These are phyloP conservation scores for Clavariopsis aquatica DNA, from an alignment of 495 filamentous ascomycete genomes.

Conservation along the genomic window DNA sequence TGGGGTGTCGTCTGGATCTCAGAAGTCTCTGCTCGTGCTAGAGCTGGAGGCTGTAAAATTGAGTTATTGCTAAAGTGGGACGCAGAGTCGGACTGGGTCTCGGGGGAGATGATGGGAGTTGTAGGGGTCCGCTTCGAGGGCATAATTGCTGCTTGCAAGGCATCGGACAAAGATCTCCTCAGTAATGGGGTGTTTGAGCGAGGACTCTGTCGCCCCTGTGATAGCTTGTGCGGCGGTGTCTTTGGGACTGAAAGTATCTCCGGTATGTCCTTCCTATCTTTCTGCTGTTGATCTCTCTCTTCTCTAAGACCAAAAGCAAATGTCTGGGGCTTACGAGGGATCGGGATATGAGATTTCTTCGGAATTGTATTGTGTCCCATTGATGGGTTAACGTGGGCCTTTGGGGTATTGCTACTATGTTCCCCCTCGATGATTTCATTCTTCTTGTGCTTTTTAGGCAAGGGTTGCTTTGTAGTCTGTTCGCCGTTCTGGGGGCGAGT, in stretches of 20 bases:
- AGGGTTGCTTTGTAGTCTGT: background rate
- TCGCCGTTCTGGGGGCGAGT: background rate
- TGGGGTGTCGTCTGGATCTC: background rate
- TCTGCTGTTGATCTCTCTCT: background rate
- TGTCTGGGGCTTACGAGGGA: background rate
- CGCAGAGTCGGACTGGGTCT: too few species aligned
- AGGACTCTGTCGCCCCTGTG: background rate
- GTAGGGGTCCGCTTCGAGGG: background rate
- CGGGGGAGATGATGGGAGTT: too few species aligned
- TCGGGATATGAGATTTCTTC: background rate
- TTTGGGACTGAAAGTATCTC: slow-evolving; percentile 6
- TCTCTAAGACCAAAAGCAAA: background rate
- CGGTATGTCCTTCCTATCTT: background rate
- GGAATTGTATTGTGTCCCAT: background rate
- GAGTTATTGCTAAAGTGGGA: background rate
- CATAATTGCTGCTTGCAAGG: background rate
- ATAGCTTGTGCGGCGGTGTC: background rate
- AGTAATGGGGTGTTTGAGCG: background rate
- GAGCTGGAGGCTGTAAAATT: background rate
- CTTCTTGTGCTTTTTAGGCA: slow-evolving; percentile 4
- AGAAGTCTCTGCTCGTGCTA: background rate
- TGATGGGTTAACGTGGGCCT: background rate
- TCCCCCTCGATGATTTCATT: background rate
- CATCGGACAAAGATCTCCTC: background rate
- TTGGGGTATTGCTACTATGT: background rate